phyloP scores from a whole-genome alignment of 352 stramenopile species.

The Pythium biforme region DNA sequence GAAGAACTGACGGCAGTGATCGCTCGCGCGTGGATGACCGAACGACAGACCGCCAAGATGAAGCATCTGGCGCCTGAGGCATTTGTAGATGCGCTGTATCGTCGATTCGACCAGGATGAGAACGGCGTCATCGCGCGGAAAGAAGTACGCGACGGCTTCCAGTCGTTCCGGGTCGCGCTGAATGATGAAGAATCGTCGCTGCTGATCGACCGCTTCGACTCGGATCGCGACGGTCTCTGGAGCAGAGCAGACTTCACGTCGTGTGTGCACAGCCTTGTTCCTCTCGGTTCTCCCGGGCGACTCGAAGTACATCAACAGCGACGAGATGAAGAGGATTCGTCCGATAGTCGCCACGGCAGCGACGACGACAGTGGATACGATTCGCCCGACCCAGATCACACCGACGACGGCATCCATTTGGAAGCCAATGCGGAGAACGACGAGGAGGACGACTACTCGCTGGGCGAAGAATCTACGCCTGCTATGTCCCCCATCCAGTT shows the following conservation, averaged over 20 bases:
- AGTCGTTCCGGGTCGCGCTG: conserved; percentile 38
- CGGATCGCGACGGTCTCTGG: conserved; percentile 53
- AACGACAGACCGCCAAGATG: conserved; percentile 17
- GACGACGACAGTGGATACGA: conserved; percentile 10
- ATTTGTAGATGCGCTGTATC: conserved; percentile 40
- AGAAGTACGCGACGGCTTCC: conserved; percentile 54
- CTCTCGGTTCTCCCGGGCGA: conserved; percentile 1
- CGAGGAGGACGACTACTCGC: conserved; percentile 10
- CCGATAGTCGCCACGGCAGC: not conserved
- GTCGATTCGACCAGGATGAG: conserved; percentile 50
- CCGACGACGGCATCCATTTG: not conserved
- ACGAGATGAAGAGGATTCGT: not conserved
- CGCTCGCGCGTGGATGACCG: conserved; percentile 30
- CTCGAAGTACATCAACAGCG: not conserved
- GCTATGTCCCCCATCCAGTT: conserved; percentile 21
- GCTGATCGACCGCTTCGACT: conserved; percentile 58
- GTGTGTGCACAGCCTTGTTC: conserved; percentile 44
- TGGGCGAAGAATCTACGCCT: conserved; percentile 20
- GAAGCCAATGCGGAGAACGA: not conserved
- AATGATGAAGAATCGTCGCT: conserved; percentile 38
- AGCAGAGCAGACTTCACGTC: conserved; percentile 44
- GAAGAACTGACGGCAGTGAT: conserved; percentile 56
- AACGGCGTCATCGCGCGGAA: conserved; percentile 58
- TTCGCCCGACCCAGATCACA: conserved; percentile 1
- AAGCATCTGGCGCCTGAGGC: conserved; percentile 10